phyloP scores from a whole-genome alignment of 805 yeast genomes.

The Kluyveromyces nonfermentans region DNA sequence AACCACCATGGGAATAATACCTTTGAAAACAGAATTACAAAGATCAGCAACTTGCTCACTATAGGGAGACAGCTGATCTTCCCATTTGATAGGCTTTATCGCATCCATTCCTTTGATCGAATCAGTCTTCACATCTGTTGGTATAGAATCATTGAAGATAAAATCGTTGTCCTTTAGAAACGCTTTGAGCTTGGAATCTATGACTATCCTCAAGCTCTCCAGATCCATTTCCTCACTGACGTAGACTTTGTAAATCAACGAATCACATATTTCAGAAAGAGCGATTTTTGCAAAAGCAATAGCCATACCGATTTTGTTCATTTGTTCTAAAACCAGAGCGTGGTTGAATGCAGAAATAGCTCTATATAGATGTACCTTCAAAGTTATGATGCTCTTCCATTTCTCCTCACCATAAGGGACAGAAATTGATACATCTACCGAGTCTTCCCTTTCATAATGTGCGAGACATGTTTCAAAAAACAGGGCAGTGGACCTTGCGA shows the following conservation, averaged over 20 bases:
- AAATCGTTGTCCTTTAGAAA: conserved; percentile 80
- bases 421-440: conserved; percentile 22
- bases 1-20: conserved; percentile 75
- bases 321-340: conserved; percentile 43
- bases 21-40: conserved; percentile 54
- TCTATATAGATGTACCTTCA: conserved; percentile 46
- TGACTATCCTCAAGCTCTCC: conserved; percentile 24
- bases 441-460: conserved; percentile 31
- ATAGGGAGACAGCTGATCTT: conserved; percentile 39
- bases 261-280: conserved; percentile 26
- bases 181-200: conserved; percentile 30
- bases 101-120: conserved; percentile 43
- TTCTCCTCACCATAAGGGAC: conserved; percentile 32
- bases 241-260: conserved; percentile 28
- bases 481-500: conserved; percentile 53
- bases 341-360: conserved; percentile 55
- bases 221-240: conserved; percentile 28
- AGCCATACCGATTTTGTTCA: conserved; percentile 63
- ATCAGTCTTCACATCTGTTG: conserved; percentile 36
- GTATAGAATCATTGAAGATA: conserved; percentile 74
- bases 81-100: conserved; percentile 60
- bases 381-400: conserved; percentile 45
- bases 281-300: conserved; percentile 56
- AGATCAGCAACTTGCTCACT: conserved; percentile 30
- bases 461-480: conserved; percentile 46